Evolutionary conservation across 495 filamentous ascomycete species (phyloP).

Genomic region (Hypoxylon lenormandii): DNA sequence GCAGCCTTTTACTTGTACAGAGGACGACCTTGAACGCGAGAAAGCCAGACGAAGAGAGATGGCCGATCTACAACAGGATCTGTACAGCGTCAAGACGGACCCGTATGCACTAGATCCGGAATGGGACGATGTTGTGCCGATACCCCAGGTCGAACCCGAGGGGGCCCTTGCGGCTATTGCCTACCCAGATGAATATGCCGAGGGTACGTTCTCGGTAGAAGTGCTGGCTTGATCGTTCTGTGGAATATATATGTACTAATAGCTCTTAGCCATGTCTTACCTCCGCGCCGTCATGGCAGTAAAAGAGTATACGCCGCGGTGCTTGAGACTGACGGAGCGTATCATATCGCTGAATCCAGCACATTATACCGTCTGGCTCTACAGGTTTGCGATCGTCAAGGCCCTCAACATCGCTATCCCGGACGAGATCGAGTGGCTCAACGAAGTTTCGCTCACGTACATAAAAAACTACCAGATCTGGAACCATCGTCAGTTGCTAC

Average conservation of each 20-base stretch:
- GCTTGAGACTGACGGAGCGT: constrained; percentile 83
- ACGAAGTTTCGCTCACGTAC: constrained; percentile 79
- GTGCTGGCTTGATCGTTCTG: not conserved
- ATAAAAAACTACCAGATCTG: constrained; percentile 99
- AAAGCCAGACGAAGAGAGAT: constrained; percentile 58
- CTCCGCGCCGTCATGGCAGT: constrained; percentile 90
- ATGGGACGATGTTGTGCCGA: constrained; percentile 86
- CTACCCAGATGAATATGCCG: constrained; percentile 85
- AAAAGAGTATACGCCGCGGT: constrained; percentile 84
- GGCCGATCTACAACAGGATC: constrained; percentile 54
- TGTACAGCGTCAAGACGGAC: constrained; percentile 59
- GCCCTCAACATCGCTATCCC: constrained; percentile 72
- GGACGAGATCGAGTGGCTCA: constrained; percentile 85
- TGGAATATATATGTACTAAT: constrained; percentile 18
- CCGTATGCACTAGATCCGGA: constrained; percentile 75
- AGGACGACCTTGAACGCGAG: constrained; percentile 61
- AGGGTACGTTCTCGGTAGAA: constrained; percentile 67
- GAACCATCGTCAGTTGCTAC: constrained; percentile 91
- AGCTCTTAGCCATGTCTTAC: constrained; percentile 73
- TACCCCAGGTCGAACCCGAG: constrained; percentile 84
- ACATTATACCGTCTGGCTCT: constrained; percentile 99
- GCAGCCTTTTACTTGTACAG: constrained; percentile 45
- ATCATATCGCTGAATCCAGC: constrained; percentile 93
- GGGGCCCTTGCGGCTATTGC: constrained; percentile 86
- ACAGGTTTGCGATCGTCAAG: constrained; percentile 81